A percentile compares a stretch with the other conserved stretches of the same genome.
phyloP scores from a whole-genome alignment of 1,284 basidiomycete genomes.

The Erythrobasidium hasegawianum region DNA sequence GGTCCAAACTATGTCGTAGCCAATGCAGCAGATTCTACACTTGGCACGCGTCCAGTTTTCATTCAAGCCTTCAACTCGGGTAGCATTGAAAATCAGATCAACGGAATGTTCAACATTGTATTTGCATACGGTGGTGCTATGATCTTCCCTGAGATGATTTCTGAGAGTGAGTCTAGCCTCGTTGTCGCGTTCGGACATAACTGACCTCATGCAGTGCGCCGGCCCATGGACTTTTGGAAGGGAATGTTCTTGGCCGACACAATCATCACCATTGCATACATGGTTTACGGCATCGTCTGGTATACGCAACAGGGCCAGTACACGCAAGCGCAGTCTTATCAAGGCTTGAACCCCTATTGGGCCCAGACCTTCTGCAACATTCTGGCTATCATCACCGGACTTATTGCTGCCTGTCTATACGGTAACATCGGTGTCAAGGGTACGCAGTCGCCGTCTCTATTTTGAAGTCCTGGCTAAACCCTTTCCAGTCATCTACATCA shows the following conservation, averaged over 20 bases:
- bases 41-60: conserved; percentile 52
- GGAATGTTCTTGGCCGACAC: conserved; percentile 58
- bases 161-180: conserved; percentile 50
- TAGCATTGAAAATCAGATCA: conserved; percentile 49
- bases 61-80: conserved; percentile 52
- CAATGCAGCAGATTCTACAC: conserved; percentile 48
- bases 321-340: conserved; percentile 51
- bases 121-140: conserved; percentile 55
- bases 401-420: conserved; percentile 48
- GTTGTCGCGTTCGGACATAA: not conserved
- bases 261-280: conserved; percentile 59
- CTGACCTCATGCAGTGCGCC: conserved; percentile 3
- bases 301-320: conserved; percentile 62
- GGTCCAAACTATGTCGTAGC: conserved; percentile 59
- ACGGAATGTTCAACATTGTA: conserved; percentile 56
- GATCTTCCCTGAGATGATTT: conserved; percentile 60
- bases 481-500: no score
- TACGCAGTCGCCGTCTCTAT: no score
- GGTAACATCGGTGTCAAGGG: conserved; percentile 42
- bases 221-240: conserved; percentile 4
- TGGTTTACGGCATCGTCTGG: conserved; percentile 57
- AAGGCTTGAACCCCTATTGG: conserved; percentile 53
- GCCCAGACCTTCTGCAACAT: conserved; percentile 47
- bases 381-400: conserved; percentile 45
- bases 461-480: no score